Percentiles rank a stretch among this genome's conserved stretches.
Conservation (phyloP, 345 rosid genomes). For the Excoecaria agallocha region DNA sequence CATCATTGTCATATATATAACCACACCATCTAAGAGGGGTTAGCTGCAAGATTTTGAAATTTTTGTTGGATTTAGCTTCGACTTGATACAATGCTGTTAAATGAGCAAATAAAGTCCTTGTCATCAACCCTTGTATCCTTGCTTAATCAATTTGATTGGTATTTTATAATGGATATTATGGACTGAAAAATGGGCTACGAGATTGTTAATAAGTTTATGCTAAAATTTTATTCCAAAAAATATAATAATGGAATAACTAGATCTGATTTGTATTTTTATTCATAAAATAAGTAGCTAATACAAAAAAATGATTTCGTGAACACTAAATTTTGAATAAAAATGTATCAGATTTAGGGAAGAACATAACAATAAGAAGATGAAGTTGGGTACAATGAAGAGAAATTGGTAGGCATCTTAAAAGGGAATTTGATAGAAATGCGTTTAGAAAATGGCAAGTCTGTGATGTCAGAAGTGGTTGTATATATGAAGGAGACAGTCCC, state of each 20-base stretch:
- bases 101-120: not conserved
- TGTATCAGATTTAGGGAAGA: not conserved
- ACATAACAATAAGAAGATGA: not conserved
- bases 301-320: too few relatives aligned
- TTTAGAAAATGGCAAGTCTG: not conserved
- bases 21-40: conserved; percentile 4
- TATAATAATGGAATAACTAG: too few relatives aligned
- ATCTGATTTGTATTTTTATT: too few relatives aligned
- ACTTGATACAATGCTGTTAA: not conserved
- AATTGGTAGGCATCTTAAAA: not conserved
- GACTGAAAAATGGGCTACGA: not conserved
- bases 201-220: too few relatives aligned
- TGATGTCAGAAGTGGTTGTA: conserved; percentile 14
- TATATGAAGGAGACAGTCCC: conserved; percentile 13
- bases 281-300: too few relatives aligned
- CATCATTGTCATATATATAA: not conserved
- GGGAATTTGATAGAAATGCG: not conserved
- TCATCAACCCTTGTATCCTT: not conserved
- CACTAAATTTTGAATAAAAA: too few relatives aligned
- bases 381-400: not conserved
- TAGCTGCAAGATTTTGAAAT: conserved; percentile 11
- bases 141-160: not conserved
- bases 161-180: not conserved
- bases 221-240: too few relatives aligned
- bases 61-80: conserved; percentile 4